These are phyloP conservation scores for Grosmannia penicillata DNA, from an alignment of 2,329 filamentous ascomycete genomes.

Conservation along the genomic window DNA sequence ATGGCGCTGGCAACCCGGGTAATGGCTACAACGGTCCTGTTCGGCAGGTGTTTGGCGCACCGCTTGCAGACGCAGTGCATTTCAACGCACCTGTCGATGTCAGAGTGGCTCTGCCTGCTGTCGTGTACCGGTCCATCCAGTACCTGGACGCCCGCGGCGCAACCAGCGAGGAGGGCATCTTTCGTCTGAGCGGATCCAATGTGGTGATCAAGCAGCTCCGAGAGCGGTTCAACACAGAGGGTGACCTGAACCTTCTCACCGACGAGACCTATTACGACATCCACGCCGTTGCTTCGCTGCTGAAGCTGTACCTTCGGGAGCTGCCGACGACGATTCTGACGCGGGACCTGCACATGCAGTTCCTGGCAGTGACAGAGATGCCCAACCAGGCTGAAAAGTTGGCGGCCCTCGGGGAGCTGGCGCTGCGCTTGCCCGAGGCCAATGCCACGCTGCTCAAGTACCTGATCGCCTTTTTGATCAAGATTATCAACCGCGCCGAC, in stretches of 20 bases:
- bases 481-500: slow-evolving; percentile 79
- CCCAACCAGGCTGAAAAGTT: slow-evolving; percentile 64
- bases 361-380: slow-evolving; percentile 71
- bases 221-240: slow-evolving; percentile 86
- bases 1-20: slow-evolving; percentile 27
- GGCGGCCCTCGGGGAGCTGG: slow-evolving; percentile 57
- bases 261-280: slow-evolving; percentile 87
- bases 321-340: slow-evolving; percentile 84
- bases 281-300: slow-evolving; percentile 81
- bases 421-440: slow-evolving; percentile 62
- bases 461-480: slow-evolving; percentile 75
- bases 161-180: slow-evolving; percentile 81
- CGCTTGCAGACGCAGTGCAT: slow-evolving; percentile 73
- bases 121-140: slow-evolving; percentile 90
- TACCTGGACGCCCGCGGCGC: slow-evolving; percentile 78
- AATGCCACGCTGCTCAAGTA: slow-evolving; percentile 76
- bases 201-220: slow-evolving; percentile 80
- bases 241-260: slow-evolving; percentile 73
- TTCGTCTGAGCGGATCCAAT: slow-evolving; percentile 93
- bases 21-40: slow-evolving; percentile 27
- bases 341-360: slow-evolving; percentile 77
- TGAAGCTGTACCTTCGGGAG: slow-evolving; percentile 90
- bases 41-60: slow-evolving; percentile 69
- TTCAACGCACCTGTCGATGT: slow-evolving; percentile 61
- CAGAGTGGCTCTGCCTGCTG: slow-evolving; percentile 67